A percentile compares a stretch with the other conserved stretches of the same genome.
Evolutionary conservation across 805 yeast species (phyloP).

Genomic region (Metschnikowia kofuensis): DNA sequence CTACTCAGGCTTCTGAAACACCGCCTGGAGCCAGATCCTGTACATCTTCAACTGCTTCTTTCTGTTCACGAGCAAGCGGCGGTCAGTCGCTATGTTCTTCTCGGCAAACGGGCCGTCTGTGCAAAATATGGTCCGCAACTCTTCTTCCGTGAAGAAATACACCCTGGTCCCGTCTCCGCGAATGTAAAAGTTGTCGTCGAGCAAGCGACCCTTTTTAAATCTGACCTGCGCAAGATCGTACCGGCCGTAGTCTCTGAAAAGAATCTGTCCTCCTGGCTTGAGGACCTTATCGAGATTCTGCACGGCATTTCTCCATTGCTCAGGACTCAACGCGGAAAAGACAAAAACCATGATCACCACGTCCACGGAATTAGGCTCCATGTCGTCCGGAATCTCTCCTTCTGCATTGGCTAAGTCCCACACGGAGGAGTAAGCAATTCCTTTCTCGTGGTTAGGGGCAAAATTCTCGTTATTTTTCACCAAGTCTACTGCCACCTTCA

Average conservation of each 20-base stretch:
- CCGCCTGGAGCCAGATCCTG: constrained; percentile 95
- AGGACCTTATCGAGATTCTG: constrained; percentile 64
- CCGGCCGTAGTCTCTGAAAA: constrained; percentile 92
- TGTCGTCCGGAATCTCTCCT: constrained; percentile 75
- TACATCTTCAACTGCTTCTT: constrained; percentile 93
- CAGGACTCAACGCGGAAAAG: constrained; percentile 86
- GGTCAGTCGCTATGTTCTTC: constrained; percentile 79
- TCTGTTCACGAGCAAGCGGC: constrained; percentile 86
- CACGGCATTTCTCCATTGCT: constrained; percentile 85
- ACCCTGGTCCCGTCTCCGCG: constrained; percentile 98
- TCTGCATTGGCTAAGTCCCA: constrained; percentile 91
- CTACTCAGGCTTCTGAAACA: constrained; percentile 42
- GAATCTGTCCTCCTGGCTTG: constrained; percentile 89
- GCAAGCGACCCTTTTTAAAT: constrained; percentile 79
- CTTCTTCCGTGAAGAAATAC: constrained; percentile 94
- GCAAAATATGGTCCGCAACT: constrained; percentile 68
- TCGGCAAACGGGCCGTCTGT: constrained; percentile 54
- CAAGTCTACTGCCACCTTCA: constrained; percentile 83
- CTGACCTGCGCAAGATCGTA: constrained; percentile 95
- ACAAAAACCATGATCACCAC: constrained; percentile 94
- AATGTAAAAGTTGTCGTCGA: constrained; percentile 92
- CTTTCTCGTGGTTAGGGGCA: constrained; percentile 44
- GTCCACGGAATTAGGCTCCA: constrained; percentile 80
- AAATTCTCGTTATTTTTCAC: constrained; percentile 66
- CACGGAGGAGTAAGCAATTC: constrained; percentile 73